These are phyloP conservation scores for Escovopsis sp. DNA, from an alignment of 2,329 filamentous ascomycete species.

Conservation along the genomic window DNA sequence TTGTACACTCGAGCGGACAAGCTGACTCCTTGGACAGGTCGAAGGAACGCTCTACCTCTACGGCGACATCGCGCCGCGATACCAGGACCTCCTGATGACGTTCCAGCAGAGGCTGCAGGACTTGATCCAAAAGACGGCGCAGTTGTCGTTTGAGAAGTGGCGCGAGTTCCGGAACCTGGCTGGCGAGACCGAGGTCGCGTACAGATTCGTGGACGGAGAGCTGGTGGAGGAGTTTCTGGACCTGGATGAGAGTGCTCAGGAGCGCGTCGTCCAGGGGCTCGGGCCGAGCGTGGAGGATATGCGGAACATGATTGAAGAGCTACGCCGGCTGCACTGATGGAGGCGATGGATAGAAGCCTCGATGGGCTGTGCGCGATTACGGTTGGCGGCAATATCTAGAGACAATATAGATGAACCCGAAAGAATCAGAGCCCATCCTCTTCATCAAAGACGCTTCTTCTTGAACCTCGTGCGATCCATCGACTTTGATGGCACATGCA, in stretches of 20 bases:
- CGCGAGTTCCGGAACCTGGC: conserved; percentile 68
- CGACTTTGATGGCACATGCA: too few relatives aligned
- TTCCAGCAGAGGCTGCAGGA: conserved; percentile 61
- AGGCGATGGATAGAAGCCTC: background rate
- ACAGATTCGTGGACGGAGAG: conserved; percentile 84
- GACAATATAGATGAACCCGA: background rate
- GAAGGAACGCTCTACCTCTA: conserved; percentile 89
- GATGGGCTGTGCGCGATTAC: too few relatives aligned
- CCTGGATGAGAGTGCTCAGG: conserved; percentile 43
- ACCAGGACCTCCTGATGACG: conserved; percentile 67
- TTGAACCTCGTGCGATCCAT: too few relatives aligned
- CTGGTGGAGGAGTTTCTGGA: conserved; percentile 76
- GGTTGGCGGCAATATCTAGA: background rate
- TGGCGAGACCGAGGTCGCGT: conserved; percentile 61
- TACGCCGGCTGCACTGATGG: conserved; percentile 46
- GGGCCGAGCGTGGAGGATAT: conserved; percentile 49
- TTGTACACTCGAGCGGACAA: background rate
- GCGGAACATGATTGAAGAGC: conserved; percentile 45
- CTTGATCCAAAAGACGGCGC: conserved; percentile 53
- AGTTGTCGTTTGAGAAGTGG: conserved; percentile 63
- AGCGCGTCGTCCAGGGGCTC: conserved; percentile 36
- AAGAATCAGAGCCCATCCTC: background rate
- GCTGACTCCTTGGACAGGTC: conserved; percentile 34
- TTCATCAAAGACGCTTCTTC: background rate
- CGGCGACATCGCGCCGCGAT: conserved; percentile 55